phyloP scores from a whole-genome alignment of 2,329 filamentous ascomycete species.

The Chaetothyriales sp. region DNA sequence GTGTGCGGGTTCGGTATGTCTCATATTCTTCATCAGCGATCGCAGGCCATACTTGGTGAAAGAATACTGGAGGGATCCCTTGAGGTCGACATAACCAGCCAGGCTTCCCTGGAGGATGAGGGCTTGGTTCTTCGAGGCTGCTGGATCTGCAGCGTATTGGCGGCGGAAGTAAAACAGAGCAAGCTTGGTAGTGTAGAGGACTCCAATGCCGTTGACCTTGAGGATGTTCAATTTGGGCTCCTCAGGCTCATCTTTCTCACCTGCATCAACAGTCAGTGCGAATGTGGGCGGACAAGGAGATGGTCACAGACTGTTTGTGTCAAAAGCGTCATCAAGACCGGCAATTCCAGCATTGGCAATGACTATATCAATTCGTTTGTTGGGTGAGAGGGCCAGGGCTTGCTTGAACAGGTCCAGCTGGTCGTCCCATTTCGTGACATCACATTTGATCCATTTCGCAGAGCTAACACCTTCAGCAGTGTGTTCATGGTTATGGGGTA shows the following conservation, averaged over 20 bases:
- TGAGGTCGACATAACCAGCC: slow-evolving; percentile 24
- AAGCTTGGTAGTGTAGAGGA: slow-evolving; percentile 15
- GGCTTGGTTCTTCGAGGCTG: slow-evolving; percentile 15
- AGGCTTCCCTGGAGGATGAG: slow-evolving; percentile 25
- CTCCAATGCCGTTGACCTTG: slow-evolving; percentile 16
- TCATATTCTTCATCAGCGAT: slow-evolving; percentile 27
- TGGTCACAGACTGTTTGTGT: slow-evolving; percentile 12
- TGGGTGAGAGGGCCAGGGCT: slow-evolving; percentile 40
- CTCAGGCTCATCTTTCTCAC: slow-evolving; percentile 13
- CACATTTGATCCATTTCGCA: slow-evolving; percentile 26
- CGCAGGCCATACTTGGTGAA: slow-evolving; percentile 27
- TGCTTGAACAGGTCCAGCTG: slow-evolving; percentile 51
- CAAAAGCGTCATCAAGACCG: slow-evolving; percentile 24
- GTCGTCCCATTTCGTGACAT: slow-evolving; percentile 52
- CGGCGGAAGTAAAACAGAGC: slow-evolving; percentile 24
- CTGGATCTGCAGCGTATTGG: slow-evolving; percentile 17
- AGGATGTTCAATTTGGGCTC: slow-evolving; percentile 25
- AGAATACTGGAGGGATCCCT: slow-evolving; percentile 23
- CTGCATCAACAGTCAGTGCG: slow-evolving; percentile 31
- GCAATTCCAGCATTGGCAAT: slow-evolving; percentile 55
- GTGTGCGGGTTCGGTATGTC: slow-evolving; percentile 24
- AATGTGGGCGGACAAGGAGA: slow-evolving; percentile 15
- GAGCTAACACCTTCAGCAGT: slow-evolving; percentile 3
- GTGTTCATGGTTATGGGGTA: neutral
- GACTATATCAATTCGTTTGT: slow-evolving; percentile 47